Conservation (phyloP, 306 rosid species). For the Lathyrus oleraceus region DNA sequence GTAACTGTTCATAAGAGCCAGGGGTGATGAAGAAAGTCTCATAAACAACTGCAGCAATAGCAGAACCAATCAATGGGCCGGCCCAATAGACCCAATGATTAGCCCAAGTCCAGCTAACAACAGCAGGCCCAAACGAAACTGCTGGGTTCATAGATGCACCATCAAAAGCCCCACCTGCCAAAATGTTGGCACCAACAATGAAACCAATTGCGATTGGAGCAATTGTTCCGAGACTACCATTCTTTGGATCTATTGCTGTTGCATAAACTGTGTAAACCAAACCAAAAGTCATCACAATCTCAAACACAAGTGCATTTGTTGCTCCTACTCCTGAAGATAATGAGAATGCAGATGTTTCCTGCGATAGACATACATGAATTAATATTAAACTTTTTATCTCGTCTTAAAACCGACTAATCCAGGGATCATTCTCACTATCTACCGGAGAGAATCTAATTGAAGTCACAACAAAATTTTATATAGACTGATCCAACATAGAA, state of each 20-base stretch:
- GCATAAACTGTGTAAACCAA: conserved; percentile 80
- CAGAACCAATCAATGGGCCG: conserved; percentile 67
- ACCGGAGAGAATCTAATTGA: no score
- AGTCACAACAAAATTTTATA: no score
- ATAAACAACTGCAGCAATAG: conserved; percentile 60
- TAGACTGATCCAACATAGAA: no score
- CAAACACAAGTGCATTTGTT: conserved; percentile 70
- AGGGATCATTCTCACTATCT: no score
- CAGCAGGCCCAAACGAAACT: conserved; percentile 85
- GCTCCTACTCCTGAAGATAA: conserved; percentile 61
- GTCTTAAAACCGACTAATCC: no score
- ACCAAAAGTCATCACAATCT: conserved; percentile 83
- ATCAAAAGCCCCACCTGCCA: conserved; percentile 81
- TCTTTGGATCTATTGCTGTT: conserved; percentile 73
- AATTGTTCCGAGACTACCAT: conserved; percentile 62
- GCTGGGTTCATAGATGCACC: conserved; percentile 94
- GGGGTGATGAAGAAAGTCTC: conserved; percentile 60
- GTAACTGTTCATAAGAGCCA: conserved; percentile 57
- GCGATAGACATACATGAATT: conserved; percentile 13
- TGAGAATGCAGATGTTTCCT: conserved; percentile 69
- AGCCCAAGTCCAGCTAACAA: conserved; percentile 72
- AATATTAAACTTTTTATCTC: neutral
- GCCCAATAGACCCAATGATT: conserved; percentile 84
- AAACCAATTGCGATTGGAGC: conserved; percentile 88
- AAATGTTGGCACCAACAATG: conserved; percentile 79